Evolutionary conservation across 345 rosid genomes (phyloP), one percentile per base, ranked within the genome.

Genomic region (Populus davidiana): DNA sequence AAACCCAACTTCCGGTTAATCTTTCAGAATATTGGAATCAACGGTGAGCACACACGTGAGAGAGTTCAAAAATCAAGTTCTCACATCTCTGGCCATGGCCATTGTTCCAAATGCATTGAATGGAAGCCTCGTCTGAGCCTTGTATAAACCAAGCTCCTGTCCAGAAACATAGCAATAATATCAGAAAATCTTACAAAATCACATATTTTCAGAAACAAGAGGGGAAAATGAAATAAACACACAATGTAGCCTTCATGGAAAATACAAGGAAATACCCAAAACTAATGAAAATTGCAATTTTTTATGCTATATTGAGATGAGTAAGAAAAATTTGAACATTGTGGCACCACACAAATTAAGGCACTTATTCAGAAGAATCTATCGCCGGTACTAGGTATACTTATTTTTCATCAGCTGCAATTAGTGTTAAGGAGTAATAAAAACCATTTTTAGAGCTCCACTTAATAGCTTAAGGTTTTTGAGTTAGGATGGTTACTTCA

Each of bases 81-180:
- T 87, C 82, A 96, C 99, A 66, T 93, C 99, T 87, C 99, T 90
- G 63, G 99, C 99, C 99, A 96, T 96, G 43, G 98, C 97, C 99
- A 96, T 93, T 27, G 99, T 93, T 81, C 99, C 99, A 74, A 96
- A 96, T 54, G 99, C 99, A 79, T 93, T 96, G 85, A 96, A 96
- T 72, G 99, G 99, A 81, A 96, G 94, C 90, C 75, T 88, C 4
- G 97, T 94, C 79, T 96, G 99, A 81, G 99, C 96, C 90, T 93
- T 96, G 91, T 96, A 93, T 2, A 96, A 90, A 72, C 99, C 98
- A 67, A 96, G 89, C 72, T 96, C 99, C 99, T 96, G 90, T 71
- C 31, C 62, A 72, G 62, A 73, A 38, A 43, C 44, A 66, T 20
- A 21, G 21, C 2, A 52, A 25, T 54, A 33, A 71, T 39, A 41